phyloP scores from a whole-genome alignment of 2,329 filamentous ascomycete genomes.

The Septoria linicola region DNA sequence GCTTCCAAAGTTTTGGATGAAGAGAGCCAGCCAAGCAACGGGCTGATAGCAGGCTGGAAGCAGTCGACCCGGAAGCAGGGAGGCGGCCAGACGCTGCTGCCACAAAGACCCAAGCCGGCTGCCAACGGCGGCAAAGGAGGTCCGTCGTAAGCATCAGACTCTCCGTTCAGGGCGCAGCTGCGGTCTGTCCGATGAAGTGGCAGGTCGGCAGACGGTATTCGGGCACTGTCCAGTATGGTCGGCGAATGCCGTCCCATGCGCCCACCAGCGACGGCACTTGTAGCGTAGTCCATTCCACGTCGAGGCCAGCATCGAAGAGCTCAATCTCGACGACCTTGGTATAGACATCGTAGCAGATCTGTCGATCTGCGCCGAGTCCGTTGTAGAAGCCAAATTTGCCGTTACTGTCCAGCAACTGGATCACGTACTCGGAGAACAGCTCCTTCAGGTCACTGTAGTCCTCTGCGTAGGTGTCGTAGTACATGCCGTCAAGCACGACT shows the following conservation, averaged over 20 bases:
- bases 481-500: constrained; percentile 58
- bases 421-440: constrained; percentile 87
- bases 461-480: constrained; percentile 97
- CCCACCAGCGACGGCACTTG: constrained; percentile 64
- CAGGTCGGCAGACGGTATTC: constrained; percentile 73
- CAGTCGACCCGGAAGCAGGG: constrained; percentile 9
- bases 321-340: constrained; percentile 87
- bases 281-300: constrained; percentile 81
- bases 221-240: constrained; percentile 67
- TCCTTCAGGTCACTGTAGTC: constrained; percentile 80
- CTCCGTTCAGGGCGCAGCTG: not conserved
- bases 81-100: constrained; percentile 19
- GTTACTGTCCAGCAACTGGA: constrained; percentile 67
- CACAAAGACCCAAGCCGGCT: constrained; percentile 28
- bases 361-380: constrained; percentile 83
- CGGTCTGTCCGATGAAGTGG: constrained; percentile 64
- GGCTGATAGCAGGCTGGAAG: constrained; percentile 40
- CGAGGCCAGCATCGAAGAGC: constrained; percentile 81
- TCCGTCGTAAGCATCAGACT: not conserved
- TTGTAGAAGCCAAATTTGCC: constrained; percentile 64
- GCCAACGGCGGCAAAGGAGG: constrained; percentile 19
- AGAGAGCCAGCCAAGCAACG: constrained; percentile 43
- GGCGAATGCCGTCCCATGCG: constrained; percentile 20
- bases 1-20: constrained; percentile 46
- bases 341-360: constrained; percentile 95